Evolutionary conservation across 176 grass and related monocot genomes (phyloP).

Genomic region (Oryza coarctata): DNA sequence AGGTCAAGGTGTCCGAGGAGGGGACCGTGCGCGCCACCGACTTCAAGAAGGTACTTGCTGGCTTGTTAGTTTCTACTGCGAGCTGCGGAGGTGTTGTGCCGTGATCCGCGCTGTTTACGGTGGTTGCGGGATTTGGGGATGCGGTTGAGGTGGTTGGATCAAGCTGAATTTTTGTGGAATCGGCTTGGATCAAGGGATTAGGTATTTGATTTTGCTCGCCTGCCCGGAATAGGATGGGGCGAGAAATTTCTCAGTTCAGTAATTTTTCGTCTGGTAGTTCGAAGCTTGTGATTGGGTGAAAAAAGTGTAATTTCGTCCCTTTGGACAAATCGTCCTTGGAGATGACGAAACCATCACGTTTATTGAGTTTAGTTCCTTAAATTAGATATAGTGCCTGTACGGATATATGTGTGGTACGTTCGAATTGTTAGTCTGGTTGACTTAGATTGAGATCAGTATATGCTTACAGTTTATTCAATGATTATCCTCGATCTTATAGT

Average conservation of each 20-base stretch:
- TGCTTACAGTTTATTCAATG: background rate
- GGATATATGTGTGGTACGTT: background rate
- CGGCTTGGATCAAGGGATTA: background rate
- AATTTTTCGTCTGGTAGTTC: background rate
- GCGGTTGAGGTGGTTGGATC: background rate
- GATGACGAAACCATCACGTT: background rate
- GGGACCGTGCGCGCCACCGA: conserved; percentile 78
- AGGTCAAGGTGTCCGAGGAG: conserved; percentile 67
- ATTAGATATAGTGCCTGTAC: background rate
- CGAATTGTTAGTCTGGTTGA: background rate
- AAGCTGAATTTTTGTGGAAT: background rate
- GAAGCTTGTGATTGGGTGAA: background rate
- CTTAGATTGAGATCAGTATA: background rate
- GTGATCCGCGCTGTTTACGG: background rate
- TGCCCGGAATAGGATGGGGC: background rate
- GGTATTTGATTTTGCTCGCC: background rate
- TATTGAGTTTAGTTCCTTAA: background rate
- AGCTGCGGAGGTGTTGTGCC: background rate
- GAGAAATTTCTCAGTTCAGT: background rate
- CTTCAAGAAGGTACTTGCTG: conserved; percentile 64
- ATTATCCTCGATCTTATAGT: background rate
- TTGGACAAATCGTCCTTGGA: background rate
- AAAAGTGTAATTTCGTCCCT: background rate
- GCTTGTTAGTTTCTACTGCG: background rate
- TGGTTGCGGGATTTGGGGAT: background rate